phyloP scores from a whole-genome alignment of 2,329 filamentous ascomycete genomes.

The Microdochium paspali region DNA sequence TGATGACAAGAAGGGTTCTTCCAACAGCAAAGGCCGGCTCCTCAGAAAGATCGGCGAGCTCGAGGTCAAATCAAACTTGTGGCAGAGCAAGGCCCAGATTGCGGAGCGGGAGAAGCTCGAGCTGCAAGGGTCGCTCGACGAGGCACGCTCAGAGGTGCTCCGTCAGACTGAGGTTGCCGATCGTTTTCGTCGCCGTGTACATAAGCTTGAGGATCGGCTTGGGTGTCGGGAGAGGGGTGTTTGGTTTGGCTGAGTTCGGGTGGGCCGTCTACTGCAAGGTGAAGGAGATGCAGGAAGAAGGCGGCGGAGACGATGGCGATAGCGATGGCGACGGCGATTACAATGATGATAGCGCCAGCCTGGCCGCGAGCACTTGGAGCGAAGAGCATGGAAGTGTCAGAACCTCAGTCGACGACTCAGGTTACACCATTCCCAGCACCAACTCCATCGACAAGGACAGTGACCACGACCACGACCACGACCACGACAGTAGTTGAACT shows the following conservation, averaged over 20 bases:
- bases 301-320: no score
- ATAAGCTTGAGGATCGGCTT: background rate
- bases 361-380: no score
- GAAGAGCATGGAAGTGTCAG: no score
- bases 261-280: background rate
- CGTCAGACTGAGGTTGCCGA: background rate
- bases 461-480: no score
- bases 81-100: background rate
- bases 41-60: background rate
- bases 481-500: no score
- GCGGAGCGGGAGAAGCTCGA: background rate
- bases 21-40: background rate
- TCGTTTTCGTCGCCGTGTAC: background rate
- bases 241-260: background rate
- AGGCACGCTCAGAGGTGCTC: background rate
- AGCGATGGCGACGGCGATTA: background rate
- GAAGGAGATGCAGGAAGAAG: background rate
- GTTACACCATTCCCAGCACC: no score
- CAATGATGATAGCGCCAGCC: background rate
- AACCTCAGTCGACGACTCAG: no score
- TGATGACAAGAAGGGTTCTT: background rate
- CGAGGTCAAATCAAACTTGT: background rate
- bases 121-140: background rate
- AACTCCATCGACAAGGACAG: no score
- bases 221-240: background rate